Percentiles rank a stretch among this genome's conserved stretches.
Evolutionary conservation across 2,329 filamentous ascomycete species (phyloP).

Genomic region (Elsinoe perseae): DNA sequence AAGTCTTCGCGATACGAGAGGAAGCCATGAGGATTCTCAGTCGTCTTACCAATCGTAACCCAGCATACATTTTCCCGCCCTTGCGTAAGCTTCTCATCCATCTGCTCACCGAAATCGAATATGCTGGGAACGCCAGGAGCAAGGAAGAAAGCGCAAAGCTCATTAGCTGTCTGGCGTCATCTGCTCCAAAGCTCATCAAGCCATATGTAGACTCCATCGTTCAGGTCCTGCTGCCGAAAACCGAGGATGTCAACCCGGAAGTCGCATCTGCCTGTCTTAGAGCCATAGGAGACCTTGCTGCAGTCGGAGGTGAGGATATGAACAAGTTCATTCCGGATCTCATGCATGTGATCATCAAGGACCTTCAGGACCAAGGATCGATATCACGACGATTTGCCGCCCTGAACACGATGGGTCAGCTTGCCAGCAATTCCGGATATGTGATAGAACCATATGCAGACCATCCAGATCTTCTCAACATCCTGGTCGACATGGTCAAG

Average conservation of each 20-base stretch:
- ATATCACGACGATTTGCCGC: slow-evolving; percentile 85
- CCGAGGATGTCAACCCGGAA: slow-evolving; percentile 72
- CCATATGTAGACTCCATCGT: slow-evolving; percentile 98
- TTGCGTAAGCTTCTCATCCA: slow-evolving; percentile 92
- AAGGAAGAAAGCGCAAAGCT: slow-evolving; percentile 95
- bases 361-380: slow-evolving; percentile 88
- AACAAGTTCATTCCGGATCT: slow-evolving; percentile 80
- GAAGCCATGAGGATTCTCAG: slow-evolving; percentile 95
- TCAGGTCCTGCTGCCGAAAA: slow-evolving; percentile 85
- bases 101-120: slow-evolving; percentile 90
- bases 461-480: slow-evolving; percentile 85
- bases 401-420: slow-evolving; percentile 78
- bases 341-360: slow-evolving; percentile 92
- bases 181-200: slow-evolving; percentile 86
- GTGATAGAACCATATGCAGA: slow-evolving; percentile 94
- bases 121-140: slow-evolving; percentile 85
- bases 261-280: slow-evolving; percentile 93
- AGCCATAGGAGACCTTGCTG: slow-evolving; percentile 88
- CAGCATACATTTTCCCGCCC: slow-evolving; percentile 94
- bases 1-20: slow-evolving; percentile 85
- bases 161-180: slow-evolving; percentile 84
- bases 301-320: slow-evolving; percentile 91
- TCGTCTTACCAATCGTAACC: slow-evolving; percentile 81
- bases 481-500: slow-evolving; percentile 88
- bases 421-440: slow-evolving; percentile 94